Conservation (phyloP, 177 flowering plant genomes). For the Telopea speciosissima region DNA sequence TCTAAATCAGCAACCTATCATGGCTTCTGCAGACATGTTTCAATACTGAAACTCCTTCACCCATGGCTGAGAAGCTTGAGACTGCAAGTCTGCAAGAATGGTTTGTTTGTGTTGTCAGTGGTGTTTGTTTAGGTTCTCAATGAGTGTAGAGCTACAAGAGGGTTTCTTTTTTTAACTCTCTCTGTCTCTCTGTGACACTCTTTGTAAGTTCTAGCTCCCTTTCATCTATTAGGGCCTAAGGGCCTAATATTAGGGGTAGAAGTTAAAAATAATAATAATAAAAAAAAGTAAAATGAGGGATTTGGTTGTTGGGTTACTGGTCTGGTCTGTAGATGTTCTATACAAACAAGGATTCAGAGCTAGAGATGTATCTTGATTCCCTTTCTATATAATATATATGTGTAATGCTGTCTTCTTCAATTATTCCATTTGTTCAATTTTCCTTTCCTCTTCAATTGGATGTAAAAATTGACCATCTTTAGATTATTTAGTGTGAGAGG, state of each 20-base stretch:
- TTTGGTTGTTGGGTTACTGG: conserved; percentile 13
- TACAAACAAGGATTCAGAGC: background rate
- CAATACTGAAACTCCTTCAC: conserved; percentile 27
- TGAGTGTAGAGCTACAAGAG: background rate
- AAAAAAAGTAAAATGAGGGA: background rate
- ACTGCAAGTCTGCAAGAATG: background rate
- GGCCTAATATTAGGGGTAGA: background rate
- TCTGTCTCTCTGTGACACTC: background rate
- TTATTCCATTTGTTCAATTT: too few species aligned
- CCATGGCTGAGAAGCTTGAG: too few species aligned
- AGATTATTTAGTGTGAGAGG: too few species aligned
- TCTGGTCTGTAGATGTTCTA: conserved; percentile 2
- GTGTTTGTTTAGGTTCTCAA: conserved; percentile 2
- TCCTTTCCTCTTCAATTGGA: too few species aligned
- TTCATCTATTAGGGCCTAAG: too few species aligned
- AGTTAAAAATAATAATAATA: too few species aligned
- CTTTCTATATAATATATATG: background rate
- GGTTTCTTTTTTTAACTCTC: background rate
- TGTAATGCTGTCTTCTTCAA: too few species aligned
- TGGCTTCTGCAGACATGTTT: conserved; percentile 59
- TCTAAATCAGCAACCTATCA: conserved; percentile 50
- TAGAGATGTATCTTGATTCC: conserved; percentile 9
- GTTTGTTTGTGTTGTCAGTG: conserved; percentile 17
- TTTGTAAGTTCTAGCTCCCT: too few species aligned
- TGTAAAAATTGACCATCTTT: too few species aligned